Evolutionary conservation across 2,329 filamentous ascomycete species (phyloP).

Genomic region (Rutstroemia sp.): DNA sequence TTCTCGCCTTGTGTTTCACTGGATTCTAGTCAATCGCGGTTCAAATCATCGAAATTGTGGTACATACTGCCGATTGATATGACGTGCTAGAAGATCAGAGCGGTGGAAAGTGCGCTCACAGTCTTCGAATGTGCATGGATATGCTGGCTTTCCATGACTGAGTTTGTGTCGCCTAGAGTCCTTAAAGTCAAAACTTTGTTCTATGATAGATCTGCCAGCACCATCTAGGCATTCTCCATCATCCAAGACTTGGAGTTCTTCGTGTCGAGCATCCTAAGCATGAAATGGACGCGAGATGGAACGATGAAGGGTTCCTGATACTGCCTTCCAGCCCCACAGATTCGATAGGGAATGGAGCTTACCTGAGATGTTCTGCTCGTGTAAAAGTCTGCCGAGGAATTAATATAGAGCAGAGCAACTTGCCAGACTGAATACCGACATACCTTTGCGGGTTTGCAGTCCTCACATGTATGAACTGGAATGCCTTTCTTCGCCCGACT

Average conservation of each 20-base stretch:
- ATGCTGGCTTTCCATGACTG: conserved; percentile 48
- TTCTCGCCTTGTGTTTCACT: conserved; percentile 41
- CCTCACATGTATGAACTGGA: conserved; percentile 29
- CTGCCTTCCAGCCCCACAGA: neutral
- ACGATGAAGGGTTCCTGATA: neutral
- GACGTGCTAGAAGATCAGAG: conserved; percentile 51
- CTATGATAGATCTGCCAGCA: neutral
- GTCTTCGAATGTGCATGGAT: conserved; percentile 42
- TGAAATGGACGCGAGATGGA: no score
- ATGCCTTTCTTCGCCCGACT: conserved; percentile 31
- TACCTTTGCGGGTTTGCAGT: conserved; percentile 27
- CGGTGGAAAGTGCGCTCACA: conserved; percentile 53
- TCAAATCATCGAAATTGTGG: neutral
- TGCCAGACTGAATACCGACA: neutral
- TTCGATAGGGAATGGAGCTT: conserved; percentile 7
- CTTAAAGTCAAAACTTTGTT: neutral
- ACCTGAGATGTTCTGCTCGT: conserved; percentile 56
- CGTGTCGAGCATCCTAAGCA: no score
- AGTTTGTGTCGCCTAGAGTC: conserved; percentile 48
- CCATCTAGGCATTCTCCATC: neutral
- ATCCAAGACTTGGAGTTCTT: no score
- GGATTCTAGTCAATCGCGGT: conserved; percentile 13
- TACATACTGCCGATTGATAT: conserved; percentile 44
- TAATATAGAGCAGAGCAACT: conserved; percentile 8
- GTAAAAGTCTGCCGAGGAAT: conserved; percentile 46